phyloP scores from a whole-genome alignment of 2,329 filamentous ascomycete species.

The Microsporum canis region DNA sequence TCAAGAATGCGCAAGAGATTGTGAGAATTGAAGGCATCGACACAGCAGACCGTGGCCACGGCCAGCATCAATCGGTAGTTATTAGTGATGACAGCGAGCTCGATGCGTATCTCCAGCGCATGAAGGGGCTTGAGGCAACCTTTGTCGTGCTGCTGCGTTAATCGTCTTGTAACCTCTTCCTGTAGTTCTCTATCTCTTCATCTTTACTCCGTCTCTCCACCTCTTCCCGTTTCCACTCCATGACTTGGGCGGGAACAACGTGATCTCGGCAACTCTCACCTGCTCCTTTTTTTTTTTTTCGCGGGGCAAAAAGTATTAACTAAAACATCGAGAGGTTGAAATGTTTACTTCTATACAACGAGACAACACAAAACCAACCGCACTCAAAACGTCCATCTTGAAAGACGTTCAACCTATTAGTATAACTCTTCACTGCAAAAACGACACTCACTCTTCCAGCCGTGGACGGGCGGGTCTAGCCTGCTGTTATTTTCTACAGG shows the following conservation, averaged over 20 bases:
- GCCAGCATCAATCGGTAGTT: slow-evolving; percentile 32
- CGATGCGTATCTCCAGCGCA: slow-evolving; percentile 57
- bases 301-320: not conserved
- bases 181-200: not conserved
- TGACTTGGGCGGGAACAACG: not conserved
- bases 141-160: slow-evolving; percentile 35
- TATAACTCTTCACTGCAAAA: no score
- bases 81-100: slow-evolving; percentile 64
- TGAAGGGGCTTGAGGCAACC: slow-evolving; percentile 44
- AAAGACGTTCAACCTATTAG: no score
- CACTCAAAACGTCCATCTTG: no score
- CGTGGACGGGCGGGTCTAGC: no score
- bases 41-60: slow-evolving; percentile 43
- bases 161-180: not conserved
- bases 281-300: not conserved
- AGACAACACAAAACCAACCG: no score
- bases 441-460: no score
- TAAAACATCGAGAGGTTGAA: not conserved
- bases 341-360: not conserved
- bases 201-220: not conserved
- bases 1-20: slow-evolving; percentile 46
- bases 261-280: not conserved
- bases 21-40: slow-evolving; percentile 56
- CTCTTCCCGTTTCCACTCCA: not conserved
- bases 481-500: not conserved